Evolutionary conservation across 2,329 filamentous ascomycete species (phyloP).

Genomic region (Drechslerella coelobrocha): DNA sequence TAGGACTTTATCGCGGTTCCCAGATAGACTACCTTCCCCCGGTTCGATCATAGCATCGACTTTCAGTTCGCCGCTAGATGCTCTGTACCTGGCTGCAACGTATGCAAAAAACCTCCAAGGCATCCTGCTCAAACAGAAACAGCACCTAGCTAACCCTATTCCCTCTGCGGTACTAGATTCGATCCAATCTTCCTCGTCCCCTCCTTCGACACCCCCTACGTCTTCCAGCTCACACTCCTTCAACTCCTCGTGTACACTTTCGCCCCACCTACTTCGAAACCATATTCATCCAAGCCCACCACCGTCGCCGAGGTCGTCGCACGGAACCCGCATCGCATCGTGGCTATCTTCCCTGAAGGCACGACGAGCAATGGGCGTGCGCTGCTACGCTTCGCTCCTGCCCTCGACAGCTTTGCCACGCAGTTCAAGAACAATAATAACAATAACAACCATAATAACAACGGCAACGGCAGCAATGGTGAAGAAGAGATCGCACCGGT

Average conservation of each 20-base stretch:
- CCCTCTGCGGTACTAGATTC: slow-evolving; percentile 68
- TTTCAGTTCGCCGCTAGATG: slow-evolving; percentile 90
- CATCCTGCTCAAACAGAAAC: neutral
- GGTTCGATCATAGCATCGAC: slow-evolving; percentile 86
- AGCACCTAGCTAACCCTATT: neutral
- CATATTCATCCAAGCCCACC: slow-evolving; percentile 63
- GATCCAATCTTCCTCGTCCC: slow-evolving; percentile 91
- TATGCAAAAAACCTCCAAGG: slow-evolving; percentile 56
- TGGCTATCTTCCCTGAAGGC: slow-evolving; percentile 91
- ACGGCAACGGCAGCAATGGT: slow-evolving; percentile 27
- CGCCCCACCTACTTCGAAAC: slow-evolving; percentile 64
- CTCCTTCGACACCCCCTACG: slow-evolving; percentile 75
- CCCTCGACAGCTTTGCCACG: slow-evolving; percentile 71
- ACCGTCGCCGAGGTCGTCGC: slow-evolving; percentile 70
- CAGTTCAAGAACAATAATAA: slow-evolving; percentile 47
- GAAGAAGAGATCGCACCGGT: no score
- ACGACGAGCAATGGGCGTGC: slow-evolving; percentile 92
- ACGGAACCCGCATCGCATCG: slow-evolving; percentile 74
- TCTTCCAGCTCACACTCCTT: slow-evolving; percentile 78
- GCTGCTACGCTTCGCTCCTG: slow-evolving; percentile 82
- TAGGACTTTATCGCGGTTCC: slow-evolving; percentile 76
- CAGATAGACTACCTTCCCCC: slow-evolving; percentile 75
- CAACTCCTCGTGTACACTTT: slow-evolving; percentile 78
- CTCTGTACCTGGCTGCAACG: slow-evolving; percentile 85
- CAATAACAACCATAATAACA: slow-evolving; percentile 53